Base-by-base conservation (phyloP, 148 eudicot genomes). In the Rhododendron kiyosumense region DNA sequence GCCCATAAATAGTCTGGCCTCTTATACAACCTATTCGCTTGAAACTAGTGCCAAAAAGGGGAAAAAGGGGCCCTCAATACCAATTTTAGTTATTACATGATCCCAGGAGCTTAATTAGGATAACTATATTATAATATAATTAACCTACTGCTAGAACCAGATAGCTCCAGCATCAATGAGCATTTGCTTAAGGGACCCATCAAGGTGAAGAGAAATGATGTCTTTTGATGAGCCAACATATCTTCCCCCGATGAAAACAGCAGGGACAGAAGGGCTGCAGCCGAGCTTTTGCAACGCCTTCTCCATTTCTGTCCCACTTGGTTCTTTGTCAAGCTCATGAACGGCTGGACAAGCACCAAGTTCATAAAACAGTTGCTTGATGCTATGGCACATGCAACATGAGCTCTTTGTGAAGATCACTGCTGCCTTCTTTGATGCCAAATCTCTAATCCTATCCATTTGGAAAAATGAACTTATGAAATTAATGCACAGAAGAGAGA, bases 371-470 rank as follows among this genome's bases (percentile, higher is more conserved):
- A 92, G 82, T 51, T 81, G 51, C 86, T 89, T 87, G 59, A 90
- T 89, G 84, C 90, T 92, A 49, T 88, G 88, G 81, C 92, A 92
- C 92, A 92, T 90, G 86, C 85, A 87, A 76, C 94, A 92, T 43
- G 94, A 85, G 88, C 94, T 89, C 88, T 89, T 90, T 14, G 91
- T 92, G 90, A 92, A 92, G 85, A 92, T 92, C 82, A 90, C 91
- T 22, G 90, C 90, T 17, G 94, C 94, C 41, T 71, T 92, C 85
- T 85, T 90, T 7, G 94, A 87, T 7, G 91, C 90, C 34, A 92
- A 87, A 9, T 89, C 92, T 67, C 82, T 88, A 22, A 92, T 63
- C 28, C 61, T 88, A 63, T 92, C 92, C 92, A 90, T 92, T 83
- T 11, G 59, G 15, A 24, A 28, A 46, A 36, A 52, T 59, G 6